Conservation (phyloP, 225 moss, liverwort and hornwort genomes). For the Physcomitrium patens region DNA sequence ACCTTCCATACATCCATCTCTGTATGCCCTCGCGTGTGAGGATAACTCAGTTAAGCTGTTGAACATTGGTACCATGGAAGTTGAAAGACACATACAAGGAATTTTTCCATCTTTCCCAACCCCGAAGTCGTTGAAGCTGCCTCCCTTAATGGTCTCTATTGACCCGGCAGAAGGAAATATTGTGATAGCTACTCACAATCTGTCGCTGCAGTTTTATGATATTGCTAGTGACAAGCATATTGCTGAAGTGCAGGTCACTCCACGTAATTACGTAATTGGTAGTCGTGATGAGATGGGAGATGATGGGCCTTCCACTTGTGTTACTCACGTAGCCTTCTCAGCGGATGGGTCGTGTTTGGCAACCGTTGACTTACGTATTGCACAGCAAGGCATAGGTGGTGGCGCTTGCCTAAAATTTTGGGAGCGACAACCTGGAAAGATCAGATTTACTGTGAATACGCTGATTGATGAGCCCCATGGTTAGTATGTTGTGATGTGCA, state of each 20-base stretch:
- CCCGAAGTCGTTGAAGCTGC: slow-evolving; percentile 44
- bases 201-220: slow-evolving; percentile 88
- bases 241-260: slow-evolving; percentile 65
- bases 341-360: slow-evolving; percentile 80
- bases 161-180: slow-evolving; percentile 72
- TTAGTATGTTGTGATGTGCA: slow-evolving; percentile 36
- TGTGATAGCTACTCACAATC: slow-evolving; percentile 73
- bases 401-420: slow-evolving; percentile 74
- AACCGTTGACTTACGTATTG: slow-evolving; percentile 76
- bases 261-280: slow-evolving; percentile 56
- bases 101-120: slow-evolving; percentile 57
- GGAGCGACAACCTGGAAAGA: slow-evolving; percentile 53
- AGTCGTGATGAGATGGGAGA: slow-evolving; percentile 13
- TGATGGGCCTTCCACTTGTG: slow-evolving; percentile 55
- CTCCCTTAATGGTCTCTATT: slow-evolving; percentile 49
- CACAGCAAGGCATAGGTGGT: slow-evolving; percentile 75
- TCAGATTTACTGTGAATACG: slow-evolving; percentile 64
- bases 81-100: slow-evolving; percentile 73
- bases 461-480: slow-evolving; percentile 72
- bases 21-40: slow-evolving; percentile 75
- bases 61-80: slow-evolving; percentile 68
- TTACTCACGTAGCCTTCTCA: slow-evolving; percentile 87
- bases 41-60: slow-evolving; percentile 88
- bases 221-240: slow-evolving; percentile 55
- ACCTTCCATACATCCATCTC: slow-evolving; percentile 63